Evolutionary conservation across 1,139 yeast species (phyloP).

Genomic region (Kurtzmaniella quercitrusa): DNA sequence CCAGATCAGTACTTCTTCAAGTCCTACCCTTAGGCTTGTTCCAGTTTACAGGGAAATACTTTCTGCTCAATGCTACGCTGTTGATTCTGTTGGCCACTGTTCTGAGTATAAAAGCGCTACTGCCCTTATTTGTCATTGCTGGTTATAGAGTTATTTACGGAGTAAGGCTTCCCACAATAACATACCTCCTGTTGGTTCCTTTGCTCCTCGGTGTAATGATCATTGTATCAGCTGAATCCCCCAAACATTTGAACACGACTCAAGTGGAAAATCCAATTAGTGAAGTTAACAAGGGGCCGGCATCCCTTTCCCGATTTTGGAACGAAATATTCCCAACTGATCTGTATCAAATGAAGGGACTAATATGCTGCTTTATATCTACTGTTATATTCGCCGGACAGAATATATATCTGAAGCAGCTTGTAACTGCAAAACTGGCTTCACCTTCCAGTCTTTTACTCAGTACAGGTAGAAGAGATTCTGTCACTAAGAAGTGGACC

Average conservation of each 20-base stretch:
- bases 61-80: conserved; percentile 36
- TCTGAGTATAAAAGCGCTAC: conserved; percentile 37
- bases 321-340: conserved; percentile 11
- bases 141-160: conserved; percentile 33
- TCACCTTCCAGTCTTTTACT: conserved; percentile 29
- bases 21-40: conserved; percentile 37
- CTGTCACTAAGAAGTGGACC: neutral
- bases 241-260: conserved; percentile 14
- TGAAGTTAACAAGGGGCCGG: neutral
- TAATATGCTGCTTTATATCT: conserved; percentile 27
- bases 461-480: conserved; percentile 13
- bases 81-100: conserved; percentile 38
- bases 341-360: conserved; percentile 24
- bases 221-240: conserved; percentile 20
- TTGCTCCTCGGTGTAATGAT: conserved; percentile 34
- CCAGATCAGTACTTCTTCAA: conserved; percentile 18
- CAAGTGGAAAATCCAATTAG: neutral
- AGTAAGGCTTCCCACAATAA: conserved; percentile 29
- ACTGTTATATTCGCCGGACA: conserved; percentile 37
- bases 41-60: conserved; percentile 36
- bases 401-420: conserved; percentile 39
- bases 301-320: neutral
- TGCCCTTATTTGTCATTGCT: conserved; percentile 34
- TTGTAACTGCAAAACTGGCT: conserved; percentile 32
- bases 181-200: conserved; percentile 35